Conservation (phyloP, 345 rosid genomes). For the Hibiscus tridactylites region DNA sequence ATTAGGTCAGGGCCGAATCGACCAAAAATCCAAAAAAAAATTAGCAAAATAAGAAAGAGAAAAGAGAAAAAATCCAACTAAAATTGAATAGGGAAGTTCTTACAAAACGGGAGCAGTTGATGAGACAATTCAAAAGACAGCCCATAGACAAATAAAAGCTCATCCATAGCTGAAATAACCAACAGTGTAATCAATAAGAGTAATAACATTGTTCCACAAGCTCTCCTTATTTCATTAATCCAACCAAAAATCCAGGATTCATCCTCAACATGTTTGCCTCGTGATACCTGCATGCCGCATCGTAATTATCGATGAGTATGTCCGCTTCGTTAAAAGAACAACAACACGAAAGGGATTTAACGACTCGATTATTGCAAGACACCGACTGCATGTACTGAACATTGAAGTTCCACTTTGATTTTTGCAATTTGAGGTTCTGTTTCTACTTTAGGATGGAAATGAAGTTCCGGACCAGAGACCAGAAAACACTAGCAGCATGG, state of each 20-base stretch:
- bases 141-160: not conserved
- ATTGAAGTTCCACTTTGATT: too few species aligned
- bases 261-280: not conserved
- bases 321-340: too few species aligned
- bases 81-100: not conserved
- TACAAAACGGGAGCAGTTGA: not conserved
- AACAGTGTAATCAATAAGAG: not conserved
- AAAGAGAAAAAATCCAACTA: not conserved
- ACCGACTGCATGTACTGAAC: too few species aligned
- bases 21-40: too few species aligned
- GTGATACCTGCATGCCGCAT: not conserved
- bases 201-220: not conserved
- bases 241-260: not conserved
- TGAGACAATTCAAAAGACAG: not conserved
- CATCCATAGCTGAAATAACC: not conserved
- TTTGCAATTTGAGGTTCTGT: not conserved
- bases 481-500: not conserved
- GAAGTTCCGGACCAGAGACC: not conserved
- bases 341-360: too few species aligned
- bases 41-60: too few species aligned
- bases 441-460: not conserved
- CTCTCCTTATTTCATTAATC: not conserved
- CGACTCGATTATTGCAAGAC: too few species aligned
- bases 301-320: too few species aligned
- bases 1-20: too few species aligned